Percentiles rank a stretch among this genome's conserved stretches.
phyloP scores from a whole-genome alignment of 2,329 filamentous ascomycete species.

The Penicillium frequentans region DNA sequence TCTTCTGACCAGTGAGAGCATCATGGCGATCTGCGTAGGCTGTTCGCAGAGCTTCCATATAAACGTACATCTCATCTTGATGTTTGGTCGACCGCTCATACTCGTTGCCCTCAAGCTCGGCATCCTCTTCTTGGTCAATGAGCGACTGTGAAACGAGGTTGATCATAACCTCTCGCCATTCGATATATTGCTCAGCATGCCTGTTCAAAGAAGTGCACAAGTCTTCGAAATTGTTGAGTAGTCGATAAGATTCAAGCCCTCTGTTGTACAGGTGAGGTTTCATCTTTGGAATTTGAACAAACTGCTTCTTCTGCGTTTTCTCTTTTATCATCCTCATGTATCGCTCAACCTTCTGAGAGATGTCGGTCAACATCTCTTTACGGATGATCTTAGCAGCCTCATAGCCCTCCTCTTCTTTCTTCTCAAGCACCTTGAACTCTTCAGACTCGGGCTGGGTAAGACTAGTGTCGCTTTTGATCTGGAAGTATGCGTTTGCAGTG shows the following conservation, averaged over 20 bases:
- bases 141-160: conserved; percentile 71
- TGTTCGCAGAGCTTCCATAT: conserved; percentile 74
- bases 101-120: conserved; percentile 82
- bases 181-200: conserved; percentile 69
- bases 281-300: conserved; percentile 65
- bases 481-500: conserved; percentile 77
- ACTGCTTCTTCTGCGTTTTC: conserved; percentile 54
- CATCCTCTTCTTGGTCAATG: conserved; percentile 76
- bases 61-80: conserved; percentile 86
- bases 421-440: conserved; percentile 65
- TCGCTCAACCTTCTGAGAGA: conserved; percentile 58
- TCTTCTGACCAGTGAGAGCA: conserved; percentile 73
- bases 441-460: conserved; percentile 67
- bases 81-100: conserved; percentile 83
- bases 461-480: conserved; percentile 71
- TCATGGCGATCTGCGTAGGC: conserved; percentile 76
- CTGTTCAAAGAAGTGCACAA: conserved; percentile 67
- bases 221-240: conserved; percentile 65
- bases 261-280: conserved; percentile 52
- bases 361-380: conserved; percentile 69
- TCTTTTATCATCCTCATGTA: conserved; percentile 64
- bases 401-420: conserved; percentile 70
- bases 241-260: conserved; percentile 71
- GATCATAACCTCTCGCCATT: conserved; percentile 73
- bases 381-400: conserved; percentile 75